A percentile compares a stretch with the other conserved stretches of the same genome.
Conservation (phyloP, 345 rosid species). For the Eucalyptus guilfoylei region DNA sequence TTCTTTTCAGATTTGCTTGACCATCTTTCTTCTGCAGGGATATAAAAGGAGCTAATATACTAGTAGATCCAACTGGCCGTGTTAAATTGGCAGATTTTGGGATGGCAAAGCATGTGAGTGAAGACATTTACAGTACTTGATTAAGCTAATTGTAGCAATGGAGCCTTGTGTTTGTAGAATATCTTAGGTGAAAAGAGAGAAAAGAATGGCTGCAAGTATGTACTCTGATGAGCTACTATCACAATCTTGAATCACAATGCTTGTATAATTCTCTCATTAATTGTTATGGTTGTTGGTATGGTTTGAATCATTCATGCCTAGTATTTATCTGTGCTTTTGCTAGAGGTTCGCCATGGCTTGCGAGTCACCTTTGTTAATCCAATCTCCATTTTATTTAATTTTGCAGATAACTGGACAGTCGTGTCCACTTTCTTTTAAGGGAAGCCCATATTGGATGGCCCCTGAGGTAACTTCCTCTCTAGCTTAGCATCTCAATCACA, state of each 20-base stretch:
- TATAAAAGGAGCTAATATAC: constrained; percentile 77
- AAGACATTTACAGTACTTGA: background rate
- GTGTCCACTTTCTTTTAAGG: constrained; percentile 66
- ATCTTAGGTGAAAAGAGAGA: background rate
- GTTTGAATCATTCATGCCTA: background rate
- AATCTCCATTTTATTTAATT: background rate
- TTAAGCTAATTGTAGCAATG: background rate
- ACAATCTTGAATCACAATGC: background rate
- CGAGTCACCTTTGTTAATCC: background rate
- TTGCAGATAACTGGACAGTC: constrained; percentile 74
- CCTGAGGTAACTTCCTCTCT: constrained; percentile 48
- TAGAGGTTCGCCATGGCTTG: background rate
- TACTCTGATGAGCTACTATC: background rate
- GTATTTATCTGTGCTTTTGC: background rate
- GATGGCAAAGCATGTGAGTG: constrained; percentile 84
- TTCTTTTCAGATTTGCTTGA: background rate
- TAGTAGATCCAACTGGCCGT: constrained; percentile 67
- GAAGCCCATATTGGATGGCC: constrained; percentile 89
- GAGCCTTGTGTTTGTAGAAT: background rate
- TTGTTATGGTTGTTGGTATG: background rate
- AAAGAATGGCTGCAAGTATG: background rate
- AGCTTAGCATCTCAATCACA: background rate
- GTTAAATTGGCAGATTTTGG: constrained; percentile 81
- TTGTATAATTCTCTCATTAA: background rate
- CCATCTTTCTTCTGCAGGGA: constrained; percentile 27